Conservation (phyloP, 2,329 filamentous ascomycete species). For the Pseudocercospora fijiensis region DNA sequence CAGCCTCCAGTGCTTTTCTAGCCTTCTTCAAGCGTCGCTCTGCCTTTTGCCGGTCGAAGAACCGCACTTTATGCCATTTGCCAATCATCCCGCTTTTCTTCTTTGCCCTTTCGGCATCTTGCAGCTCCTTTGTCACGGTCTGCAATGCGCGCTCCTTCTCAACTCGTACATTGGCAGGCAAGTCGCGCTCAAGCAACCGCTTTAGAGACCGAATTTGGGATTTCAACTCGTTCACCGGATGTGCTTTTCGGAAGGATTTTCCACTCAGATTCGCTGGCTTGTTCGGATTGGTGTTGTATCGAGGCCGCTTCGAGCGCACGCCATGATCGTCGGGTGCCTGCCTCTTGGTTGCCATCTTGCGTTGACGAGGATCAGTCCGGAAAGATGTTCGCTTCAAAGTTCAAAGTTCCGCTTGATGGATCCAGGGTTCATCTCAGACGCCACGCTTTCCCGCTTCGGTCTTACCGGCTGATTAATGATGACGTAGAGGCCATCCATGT, state of each 20-base stretch:
- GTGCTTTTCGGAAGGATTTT: constrained; percentile 37
- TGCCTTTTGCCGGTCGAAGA: constrained; percentile 81
- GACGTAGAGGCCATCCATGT: background rate
- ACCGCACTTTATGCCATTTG: constrained; percentile 80
- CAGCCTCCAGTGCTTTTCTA: constrained; percentile 54
- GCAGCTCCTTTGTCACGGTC: constrained; percentile 64
- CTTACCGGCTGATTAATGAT: background rate
- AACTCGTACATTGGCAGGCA: constrained; percentile 66
- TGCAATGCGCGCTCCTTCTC: constrained; percentile 72
- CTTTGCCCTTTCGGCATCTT: constrained; percentile 59
- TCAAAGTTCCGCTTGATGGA: background rate
- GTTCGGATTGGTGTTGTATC: constrained; percentile 12
- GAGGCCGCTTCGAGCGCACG: constrained; percentile 6
- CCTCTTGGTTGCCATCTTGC: constrained; percentile 28
- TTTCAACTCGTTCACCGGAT: constrained; percentile 61
- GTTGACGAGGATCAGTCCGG: background rate
- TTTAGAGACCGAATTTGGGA: constrained; percentile 70
- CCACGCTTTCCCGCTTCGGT: background rate
- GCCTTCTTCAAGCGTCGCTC: constrained; percentile 65
- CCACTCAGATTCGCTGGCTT: constrained; percentile 23
- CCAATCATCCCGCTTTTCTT: constrained; percentile 68
- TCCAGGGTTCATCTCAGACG: background rate
- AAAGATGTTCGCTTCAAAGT: background rate
- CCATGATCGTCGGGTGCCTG: constrained; percentile 18
- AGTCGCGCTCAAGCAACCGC: constrained; percentile 60